Conservation (phyloP, 2,329 filamentous ascomycete species). For the Chaetomiaceae sp. region DNA sequence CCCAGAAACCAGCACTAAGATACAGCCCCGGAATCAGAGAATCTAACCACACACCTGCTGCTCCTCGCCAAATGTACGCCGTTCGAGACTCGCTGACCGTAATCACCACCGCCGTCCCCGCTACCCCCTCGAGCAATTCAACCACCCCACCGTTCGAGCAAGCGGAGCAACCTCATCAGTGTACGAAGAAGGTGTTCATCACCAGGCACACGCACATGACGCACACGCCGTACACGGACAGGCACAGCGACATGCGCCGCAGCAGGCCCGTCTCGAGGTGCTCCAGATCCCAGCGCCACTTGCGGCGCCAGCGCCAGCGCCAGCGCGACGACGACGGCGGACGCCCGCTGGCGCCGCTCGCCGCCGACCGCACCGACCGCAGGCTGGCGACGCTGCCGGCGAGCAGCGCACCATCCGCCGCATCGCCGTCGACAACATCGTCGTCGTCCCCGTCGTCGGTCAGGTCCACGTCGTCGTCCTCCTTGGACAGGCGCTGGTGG, state of each 20-base stretch:
- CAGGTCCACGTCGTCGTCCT: conserved; percentile 63
- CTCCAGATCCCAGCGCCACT: conserved; percentile 55
- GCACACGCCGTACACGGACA: conserved; percentile 75
- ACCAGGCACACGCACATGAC: conserved; percentile 87
- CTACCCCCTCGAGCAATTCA: no score
- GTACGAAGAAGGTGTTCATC: conserved; percentile 66
- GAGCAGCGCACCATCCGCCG: conserved; percentile 37
- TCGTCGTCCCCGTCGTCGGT: conserved; percentile 45
- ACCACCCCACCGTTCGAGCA: no score
- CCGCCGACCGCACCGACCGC: conserved; percentile 37
- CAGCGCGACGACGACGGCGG: conserved; percentile 24
- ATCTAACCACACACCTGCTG: no score
- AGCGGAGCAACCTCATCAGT: no score
- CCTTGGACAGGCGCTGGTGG: conserved; percentile 82
- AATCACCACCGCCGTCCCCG: no score
- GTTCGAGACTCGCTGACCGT: no score
- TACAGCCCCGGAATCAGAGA: no score
- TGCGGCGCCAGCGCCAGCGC: conserved; percentile 47
- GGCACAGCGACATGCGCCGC: conserved; percentile 63
- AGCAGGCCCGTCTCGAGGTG: conserved; percentile 60
- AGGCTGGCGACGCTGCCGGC: conserved; percentile 40
- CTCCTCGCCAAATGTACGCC: no score
- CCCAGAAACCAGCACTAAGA: no score
- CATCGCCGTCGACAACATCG: conserved; percentile 31
- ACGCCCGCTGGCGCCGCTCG: background rate